Evolutionary conservation across 2,329 filamentous ascomycete species (phyloP).

Genomic region (Neonectria neomacrospora): DNA sequence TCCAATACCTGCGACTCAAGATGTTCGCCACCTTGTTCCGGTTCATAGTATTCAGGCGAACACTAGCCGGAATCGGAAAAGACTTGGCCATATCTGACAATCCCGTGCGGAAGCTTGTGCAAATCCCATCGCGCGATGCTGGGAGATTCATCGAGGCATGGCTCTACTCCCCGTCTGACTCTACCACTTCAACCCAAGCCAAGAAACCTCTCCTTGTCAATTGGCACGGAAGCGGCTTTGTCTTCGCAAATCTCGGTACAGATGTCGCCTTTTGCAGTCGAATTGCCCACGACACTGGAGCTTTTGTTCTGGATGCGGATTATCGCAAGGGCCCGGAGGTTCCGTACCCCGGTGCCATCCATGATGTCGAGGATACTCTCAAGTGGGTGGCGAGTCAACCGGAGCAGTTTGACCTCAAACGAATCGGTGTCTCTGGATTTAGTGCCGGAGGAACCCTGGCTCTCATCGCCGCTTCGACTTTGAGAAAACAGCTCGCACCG

Average conservation of each 20-base stretch:
- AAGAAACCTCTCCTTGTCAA: conserved; percentile 24
- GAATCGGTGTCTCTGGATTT: conserved; percentile 21
- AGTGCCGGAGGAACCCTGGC: conserved; percentile 17
- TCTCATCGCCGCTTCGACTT: conserved; percentile 7
- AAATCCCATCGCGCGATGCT: conserved; percentile 23
- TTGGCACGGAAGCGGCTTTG: conserved; percentile 29
- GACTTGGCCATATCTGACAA: background rate
- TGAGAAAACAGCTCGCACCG: background rate
- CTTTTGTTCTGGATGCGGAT: conserved; percentile 19
- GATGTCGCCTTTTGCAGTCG: conserved; percentile 21
- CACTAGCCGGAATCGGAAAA: background rate
- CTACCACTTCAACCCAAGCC: background rate
- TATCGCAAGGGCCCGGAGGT: conserved; percentile 25
- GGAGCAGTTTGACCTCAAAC: conserved; percentile 12
- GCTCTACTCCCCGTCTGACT: conserved; percentile 7
- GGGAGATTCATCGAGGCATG: conserved; percentile 15
- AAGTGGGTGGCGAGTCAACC: conserved; percentile 16
- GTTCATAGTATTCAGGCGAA: background rate
- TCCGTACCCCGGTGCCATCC: conserved; percentile 16
- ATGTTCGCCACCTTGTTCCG: conserved; percentile 11
- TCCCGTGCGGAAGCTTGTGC: conserved; percentile 2
- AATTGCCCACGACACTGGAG: conserved; percentile 8
- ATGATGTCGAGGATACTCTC: conserved; percentile 20
- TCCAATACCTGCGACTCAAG: conserved; percentile 21
- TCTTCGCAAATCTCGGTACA: conserved; percentile 4